Evolutionary conservation across 2,329 filamentous ascomycete species (phyloP).

Genomic region (Diaporthe destruens): DNA sequence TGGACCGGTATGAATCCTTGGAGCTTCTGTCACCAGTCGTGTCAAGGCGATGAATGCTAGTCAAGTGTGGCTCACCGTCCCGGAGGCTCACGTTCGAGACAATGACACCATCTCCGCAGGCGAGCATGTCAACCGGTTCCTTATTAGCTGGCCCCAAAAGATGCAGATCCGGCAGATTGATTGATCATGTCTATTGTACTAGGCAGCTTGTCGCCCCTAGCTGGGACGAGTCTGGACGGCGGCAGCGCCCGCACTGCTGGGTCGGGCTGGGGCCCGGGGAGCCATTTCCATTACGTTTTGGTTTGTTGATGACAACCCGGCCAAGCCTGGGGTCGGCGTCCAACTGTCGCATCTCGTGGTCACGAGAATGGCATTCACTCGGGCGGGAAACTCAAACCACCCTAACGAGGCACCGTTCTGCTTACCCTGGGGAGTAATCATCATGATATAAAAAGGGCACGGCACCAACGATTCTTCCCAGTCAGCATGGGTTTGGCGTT

Average conservation of each 20-base stretch:
- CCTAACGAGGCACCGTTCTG: not conserved
- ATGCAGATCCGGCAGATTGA: slow-evolving; percentile 8
- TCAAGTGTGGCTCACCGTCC: not conserved
- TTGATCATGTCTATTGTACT: not conserved
- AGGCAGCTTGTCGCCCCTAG: not conserved
- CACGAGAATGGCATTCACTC: slow-evolving; percentile 21
- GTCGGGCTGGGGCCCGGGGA: slow-evolving; percentile 6
- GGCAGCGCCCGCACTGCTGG: slow-evolving; percentile 31
- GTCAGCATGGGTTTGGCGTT: not conserved
- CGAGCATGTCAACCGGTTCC: slow-evolving; percentile 58
- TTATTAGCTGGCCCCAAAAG: not conserved
- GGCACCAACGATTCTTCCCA: not conserved
- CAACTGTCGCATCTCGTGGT: slow-evolving; percentile 23
- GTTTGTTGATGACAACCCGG: slow-evolving; percentile 41
- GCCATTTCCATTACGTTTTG: slow-evolving; percentile 46
- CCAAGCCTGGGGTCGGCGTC: slow-evolving; percentile 30
- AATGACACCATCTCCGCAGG: slow-evolving; percentile 52
- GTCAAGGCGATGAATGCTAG: not conserved
- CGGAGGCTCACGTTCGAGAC: slow-evolving; percentile 4
- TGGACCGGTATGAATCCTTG: not conserved
- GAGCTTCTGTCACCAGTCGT: not conserved
- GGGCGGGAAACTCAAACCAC: slow-evolving; percentile 25
- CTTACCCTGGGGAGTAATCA: not conserved
- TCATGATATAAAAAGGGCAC: slow-evolving; percentile 5
- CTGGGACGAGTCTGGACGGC: slow-evolving; percentile 23